Evolutionary conservation across 768 basidiomycete genomes (phyloP).

Genomic region (Lactifluus piperatus): DNA sequence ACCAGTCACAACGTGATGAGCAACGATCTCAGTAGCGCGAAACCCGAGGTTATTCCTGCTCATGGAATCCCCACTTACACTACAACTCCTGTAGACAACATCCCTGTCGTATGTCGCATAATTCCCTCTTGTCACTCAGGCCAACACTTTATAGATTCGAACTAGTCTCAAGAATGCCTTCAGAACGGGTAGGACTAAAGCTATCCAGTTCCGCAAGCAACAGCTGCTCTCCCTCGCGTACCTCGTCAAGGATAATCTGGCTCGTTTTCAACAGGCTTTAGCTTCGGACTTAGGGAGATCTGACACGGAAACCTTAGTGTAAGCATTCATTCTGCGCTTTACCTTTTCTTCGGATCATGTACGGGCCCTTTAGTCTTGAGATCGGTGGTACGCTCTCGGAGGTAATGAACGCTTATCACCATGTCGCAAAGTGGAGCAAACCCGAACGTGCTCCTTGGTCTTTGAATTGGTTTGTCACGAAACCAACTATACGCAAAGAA

Average conservation of each 20-base stretch:
- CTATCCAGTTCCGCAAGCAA: slow-evolving; percentile 61
- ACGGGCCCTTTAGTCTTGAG: slow-evolving; percentile 46
- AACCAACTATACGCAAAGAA: slow-evolving; percentile 60
- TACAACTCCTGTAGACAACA: slow-evolving; percentile 22
- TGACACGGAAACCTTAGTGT: slow-evolving; percentile 47
- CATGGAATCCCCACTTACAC: slow-evolving; percentile 2
- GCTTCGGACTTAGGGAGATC: slow-evolving; percentile 57
- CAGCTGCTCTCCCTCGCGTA: slow-evolving; percentile 72
- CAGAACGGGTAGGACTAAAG: slow-evolving; percentile 51
- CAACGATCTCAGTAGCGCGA: not conserved
- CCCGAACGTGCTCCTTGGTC: slow-evolving; percentile 48
- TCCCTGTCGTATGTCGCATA: slow-evolving; percentile 19
- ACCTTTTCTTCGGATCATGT: not conserved
- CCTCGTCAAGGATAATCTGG: slow-evolving; percentile 62
- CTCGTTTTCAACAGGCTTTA: slow-evolving; percentile 51
- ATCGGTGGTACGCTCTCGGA: slow-evolving; percentile 45
- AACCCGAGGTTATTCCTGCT: not conserved
- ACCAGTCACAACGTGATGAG: not conserved
- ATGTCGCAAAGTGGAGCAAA: slow-evolving; percentile 69
- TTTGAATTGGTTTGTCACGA: slow-evolving; percentile 48
- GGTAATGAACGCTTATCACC: slow-evolving; percentile 43
- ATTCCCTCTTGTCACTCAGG: not conserved
- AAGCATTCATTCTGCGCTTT: slow-evolving; percentile 16
- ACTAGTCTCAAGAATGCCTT: slow-evolving; percentile 49
- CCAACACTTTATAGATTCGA: slow-evolving; percentile 38